phyloP scores from a whole-genome alignment of 306 rosid genomes.

The Glycine tomentella region DNA sequence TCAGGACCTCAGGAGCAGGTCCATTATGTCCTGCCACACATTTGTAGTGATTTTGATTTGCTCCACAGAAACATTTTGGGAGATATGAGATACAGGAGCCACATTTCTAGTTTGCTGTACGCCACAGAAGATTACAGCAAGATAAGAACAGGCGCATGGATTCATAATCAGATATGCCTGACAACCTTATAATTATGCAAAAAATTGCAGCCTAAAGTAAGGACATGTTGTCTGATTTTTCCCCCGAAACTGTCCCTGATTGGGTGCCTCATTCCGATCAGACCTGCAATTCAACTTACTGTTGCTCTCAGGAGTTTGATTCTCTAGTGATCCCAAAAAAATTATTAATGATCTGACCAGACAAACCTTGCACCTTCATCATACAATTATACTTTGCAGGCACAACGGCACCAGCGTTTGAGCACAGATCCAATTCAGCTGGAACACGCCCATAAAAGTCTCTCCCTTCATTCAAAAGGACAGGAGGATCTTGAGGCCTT shows the following conservation, averaged over 20 bases:
- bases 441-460: slow-evolving; percentile 80
- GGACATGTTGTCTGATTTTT: slow-evolving; percentile 33
- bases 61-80: slow-evolving; percentile 31
- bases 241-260: slow-evolving; percentile 12
- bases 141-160: slow-evolving; percentile 30
- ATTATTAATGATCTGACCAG: slow-evolving; percentile 44
- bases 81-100: slow-evolving; percentile 16
- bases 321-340: slow-evolving; percentile 5
- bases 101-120: slow-evolving; percentile 15
- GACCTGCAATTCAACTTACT: slow-evolving; percentile 20
- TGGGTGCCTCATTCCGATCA: slow-evolving; percentile 15
- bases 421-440: slow-evolving; percentile 79
- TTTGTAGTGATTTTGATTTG: slow-evolving; percentile 24
- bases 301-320: slow-evolving; percentile 35
- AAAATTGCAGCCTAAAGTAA: slow-evolving; percentile 11
- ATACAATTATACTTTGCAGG: slow-evolving; percentile 69
- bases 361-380: slow-evolving; percentile 84
- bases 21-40: slow-evolving; percentile 22
- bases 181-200: slow-evolving; percentile 42
- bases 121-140: slow-evolving; percentile 19
- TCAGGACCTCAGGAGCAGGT: slow-evolving; percentile 29
- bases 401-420: slow-evolving; percentile 66
- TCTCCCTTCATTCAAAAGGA: slow-evolving; percentile 73
- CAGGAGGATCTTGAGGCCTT: slow-evolving; percentile 80
- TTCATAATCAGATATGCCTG: slow-evolving; percentile 39